Evolutionary conservation across 192 early-diverging fungal genomes (phyloP), one percentile per base, ranked within the genome.

Genomic region (Coemansia reversa): DNA sequence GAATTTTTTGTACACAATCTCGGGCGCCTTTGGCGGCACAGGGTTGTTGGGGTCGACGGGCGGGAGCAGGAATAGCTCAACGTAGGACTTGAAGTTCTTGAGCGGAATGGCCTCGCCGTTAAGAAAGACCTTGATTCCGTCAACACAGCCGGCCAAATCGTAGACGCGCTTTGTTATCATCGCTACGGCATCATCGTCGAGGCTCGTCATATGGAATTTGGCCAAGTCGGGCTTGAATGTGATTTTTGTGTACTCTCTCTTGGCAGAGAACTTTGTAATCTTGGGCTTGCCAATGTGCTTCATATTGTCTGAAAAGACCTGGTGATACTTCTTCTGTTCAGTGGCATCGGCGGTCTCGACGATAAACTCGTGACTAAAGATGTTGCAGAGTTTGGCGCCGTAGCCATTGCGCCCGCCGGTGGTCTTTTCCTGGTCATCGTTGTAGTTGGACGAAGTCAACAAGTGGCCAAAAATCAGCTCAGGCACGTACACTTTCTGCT

Each of bases 401-500:
- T 89, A 92, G 23, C 97, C 97, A 79, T 99, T 99, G 48, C 97
- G 80, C 9, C 97, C 97, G 73, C 97, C 95, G 19, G 93, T 94
- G 30, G 93, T 86, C 76, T 98, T 97, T 66, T 98, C 90, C 71
- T 97, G 89, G 12, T 86, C 77, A 75, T 99, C 97, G 73, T 99
- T 88, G 73, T 97, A 99, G 83, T 99, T 97, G 52, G 93, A 94
- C 6, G 94, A 96, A 2, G 97, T 99, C 27, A 99, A 82, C 27
- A 99, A 79, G 63, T 98, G 94, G 0, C 95, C 95, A 79, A 99
- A 98, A 59, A 99, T 97, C 42, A 99, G 86, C 61, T 99, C 95
- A 0, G 97, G 97, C 4, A 99, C 94, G 53, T 96, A 97, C 28
- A 94, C 84, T 16, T 86, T 71, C 74, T 97, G 93, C 55, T 93